Evolutionary conservation across 345 rosid species (phyloP), one percentile per base, ranked within the genome.

Genomic region (Rhizophora mangle): DNA sequence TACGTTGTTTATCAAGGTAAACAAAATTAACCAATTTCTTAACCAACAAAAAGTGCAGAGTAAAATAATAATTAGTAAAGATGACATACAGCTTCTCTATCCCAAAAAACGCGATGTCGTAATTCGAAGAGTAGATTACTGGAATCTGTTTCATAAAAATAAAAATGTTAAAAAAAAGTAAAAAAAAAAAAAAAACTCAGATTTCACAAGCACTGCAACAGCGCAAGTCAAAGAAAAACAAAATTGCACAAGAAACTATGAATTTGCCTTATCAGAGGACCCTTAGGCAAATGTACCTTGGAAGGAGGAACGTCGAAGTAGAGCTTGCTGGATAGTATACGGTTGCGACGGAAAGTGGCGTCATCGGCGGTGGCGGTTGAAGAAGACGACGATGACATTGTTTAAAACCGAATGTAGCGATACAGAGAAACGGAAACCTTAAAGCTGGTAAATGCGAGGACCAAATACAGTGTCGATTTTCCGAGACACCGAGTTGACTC

Each of bases 61-160:
- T 2, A 68, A 5, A 11, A 47, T 8, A 52, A 47, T 2, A 10
- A 39, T 57, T 5, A 21, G 6, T 32, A 31, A 29, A 22, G 51
- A 36, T 30, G 13, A 67, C 94, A 79, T 76, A 94, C 98, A 91
- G 75, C 68, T 94, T 94, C 85, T 91, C 98, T 8, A 94, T 80
- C 68, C 98, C 98, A 68, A 89, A 73, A 82, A 94, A 91, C 6
- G 92, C 68, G 72, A 94, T 94, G 68, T 89, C 81, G 59, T 90
- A 90, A 4, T 61, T 79, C 21, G 94, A 53, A 26, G 98, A 93
- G 76, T 91, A 91, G 71, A 93, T 84, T 53, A 93, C 57, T 21
- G 98, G 94, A 60, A 84, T 92, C 97, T 92, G 82, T 31, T 31
- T 37, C 39, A 58, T 57, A 9, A 24, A 11, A 19, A 29, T 19